A percentile compares a stretch with the other conserved stretches of the same genome.
These are phyloP conservation scores for Aspergillus leporis DNA, from an alignment of 495 filamentous ascomycete genomes.

Conservation along the genomic window DNA sequence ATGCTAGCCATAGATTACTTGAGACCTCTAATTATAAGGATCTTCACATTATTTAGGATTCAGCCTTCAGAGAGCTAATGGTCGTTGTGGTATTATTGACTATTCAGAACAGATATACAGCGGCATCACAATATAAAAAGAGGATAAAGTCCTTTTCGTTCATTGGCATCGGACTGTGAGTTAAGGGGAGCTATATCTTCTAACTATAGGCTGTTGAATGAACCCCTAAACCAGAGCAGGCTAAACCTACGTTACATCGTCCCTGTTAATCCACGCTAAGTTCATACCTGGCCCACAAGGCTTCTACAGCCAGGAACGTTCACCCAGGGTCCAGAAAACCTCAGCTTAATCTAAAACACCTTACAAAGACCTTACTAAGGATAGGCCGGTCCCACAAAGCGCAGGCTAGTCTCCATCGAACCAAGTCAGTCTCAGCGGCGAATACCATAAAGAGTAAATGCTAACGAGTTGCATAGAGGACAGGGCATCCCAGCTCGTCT, in stretches of 20 bases:
- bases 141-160: no score
- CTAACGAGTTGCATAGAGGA: neutral
- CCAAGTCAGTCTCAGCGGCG: neutral
- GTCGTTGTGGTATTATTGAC: no score
- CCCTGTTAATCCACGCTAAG: neutral
- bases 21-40: no score
- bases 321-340: neutral
- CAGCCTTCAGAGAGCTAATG: no score
- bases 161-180: neutral
- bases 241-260: neutral
- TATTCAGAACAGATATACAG: no score
- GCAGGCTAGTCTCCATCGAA: conserved; percentile 2
- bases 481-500: no score
- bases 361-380: neutral
- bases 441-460: neutral
- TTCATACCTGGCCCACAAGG: neutral
- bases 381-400: neutral
- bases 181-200: neutral
- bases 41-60: no score
- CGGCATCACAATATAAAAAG: no score
- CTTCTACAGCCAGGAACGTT: neutral
- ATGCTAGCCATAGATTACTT: no score
- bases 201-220: neutral
- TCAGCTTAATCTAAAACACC: neutral
- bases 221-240: neutral